Percentiles rank a stretch among this genome's conserved stretches.
Conservation (phyloP, 2,329 filamentous ascomycete genomes). For the Hortaea werneckii region DNA sequence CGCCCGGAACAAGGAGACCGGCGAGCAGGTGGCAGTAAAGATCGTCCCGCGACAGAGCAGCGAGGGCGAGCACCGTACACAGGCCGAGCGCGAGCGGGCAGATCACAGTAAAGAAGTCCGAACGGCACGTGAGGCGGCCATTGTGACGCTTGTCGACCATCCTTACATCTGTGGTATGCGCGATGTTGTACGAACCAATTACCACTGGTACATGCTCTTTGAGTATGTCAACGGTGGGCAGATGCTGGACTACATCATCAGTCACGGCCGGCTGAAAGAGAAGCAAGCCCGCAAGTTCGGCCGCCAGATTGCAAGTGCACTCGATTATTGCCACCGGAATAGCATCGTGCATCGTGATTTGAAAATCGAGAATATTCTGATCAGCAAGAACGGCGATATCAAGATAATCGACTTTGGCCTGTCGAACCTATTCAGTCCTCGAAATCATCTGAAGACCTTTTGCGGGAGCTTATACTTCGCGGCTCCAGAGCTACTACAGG, state of each 20-base stretch:
- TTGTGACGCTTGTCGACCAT: conserved; percentile 86
- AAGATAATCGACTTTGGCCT: conserved; percentile 99
- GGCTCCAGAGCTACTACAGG: conserved; percentile 86
- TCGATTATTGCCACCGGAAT: conserved; percentile 96
- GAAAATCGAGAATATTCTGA: conserved; percentile 98
- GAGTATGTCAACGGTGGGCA: conserved; percentile 98
- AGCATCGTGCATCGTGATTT: conserved; percentile 95
- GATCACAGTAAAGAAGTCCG: conserved; percentile 95
- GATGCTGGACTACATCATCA: conserved; percentile 99
- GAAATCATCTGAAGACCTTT: conserved; percentile 82
- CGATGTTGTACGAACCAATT: conserved; percentile 89
- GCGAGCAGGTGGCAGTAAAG: conserved; percentile 94
- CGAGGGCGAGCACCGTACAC: conserved; percentile 61
- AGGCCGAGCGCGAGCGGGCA: conserved; percentile 71
- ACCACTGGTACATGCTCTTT: conserved; percentile 99
- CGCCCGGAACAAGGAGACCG: conserved; percentile 78
- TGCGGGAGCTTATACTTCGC: conserved; percentile 97
- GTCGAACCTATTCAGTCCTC: conserved; percentile 88
- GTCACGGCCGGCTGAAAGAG: conserved; percentile 92
- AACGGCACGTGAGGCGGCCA: conserved; percentile 89
- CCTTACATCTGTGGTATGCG: conserved; percentile 93
- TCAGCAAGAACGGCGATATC: conserved; percentile 97
- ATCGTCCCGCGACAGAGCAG: conserved; percentile 86
- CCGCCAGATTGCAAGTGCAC: conserved; percentile 87
- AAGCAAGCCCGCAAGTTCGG: conserved; percentile 97